Conservation (phyloP, 305 asterid species). For the Fraxinus velutina region DNA sequence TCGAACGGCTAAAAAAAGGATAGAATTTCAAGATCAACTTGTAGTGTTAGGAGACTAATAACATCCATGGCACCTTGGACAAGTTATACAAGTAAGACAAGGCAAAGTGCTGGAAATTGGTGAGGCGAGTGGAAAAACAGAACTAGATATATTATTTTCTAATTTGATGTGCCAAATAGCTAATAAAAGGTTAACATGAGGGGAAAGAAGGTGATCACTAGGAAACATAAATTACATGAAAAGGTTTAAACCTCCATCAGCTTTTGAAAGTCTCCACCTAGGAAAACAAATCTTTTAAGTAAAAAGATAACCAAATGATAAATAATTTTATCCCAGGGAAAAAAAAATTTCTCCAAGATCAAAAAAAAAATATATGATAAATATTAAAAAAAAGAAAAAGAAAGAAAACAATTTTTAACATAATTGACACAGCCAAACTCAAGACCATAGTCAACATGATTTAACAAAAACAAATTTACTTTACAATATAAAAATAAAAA, state of each 20-base stretch:
- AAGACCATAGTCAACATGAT: background rate
- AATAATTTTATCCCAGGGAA: constrained; percentile 1
- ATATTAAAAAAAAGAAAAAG: background rate
- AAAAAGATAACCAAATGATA: background rate
- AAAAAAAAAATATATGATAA: background rate
- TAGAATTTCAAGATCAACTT: background rate
- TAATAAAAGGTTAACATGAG: constrained; percentile 2
- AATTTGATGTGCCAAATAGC: constrained; percentile 8
- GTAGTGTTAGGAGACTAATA: background rate
- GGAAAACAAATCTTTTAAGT: background rate
- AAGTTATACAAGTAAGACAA: constrained; percentile 8
- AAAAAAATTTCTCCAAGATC: background rate
- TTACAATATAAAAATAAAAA: background rate
- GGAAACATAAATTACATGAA: background rate
- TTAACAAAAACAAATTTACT: background rate
- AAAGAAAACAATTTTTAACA: background rate
- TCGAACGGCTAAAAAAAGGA: background rate
- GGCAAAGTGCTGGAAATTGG: background rate
- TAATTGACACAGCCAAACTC: constrained; percentile 12
- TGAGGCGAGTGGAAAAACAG: constrained; percentile 1
- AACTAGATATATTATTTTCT: constrained; percentile 5
- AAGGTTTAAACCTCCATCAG: background rate
- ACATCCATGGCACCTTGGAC: background rate
- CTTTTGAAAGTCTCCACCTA: background rate
- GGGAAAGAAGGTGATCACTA: background rate